Base-by-base conservation (phyloP, 2,329 filamentous ascomycete genomes). In the Rhynchosporium secalis region DNA sequence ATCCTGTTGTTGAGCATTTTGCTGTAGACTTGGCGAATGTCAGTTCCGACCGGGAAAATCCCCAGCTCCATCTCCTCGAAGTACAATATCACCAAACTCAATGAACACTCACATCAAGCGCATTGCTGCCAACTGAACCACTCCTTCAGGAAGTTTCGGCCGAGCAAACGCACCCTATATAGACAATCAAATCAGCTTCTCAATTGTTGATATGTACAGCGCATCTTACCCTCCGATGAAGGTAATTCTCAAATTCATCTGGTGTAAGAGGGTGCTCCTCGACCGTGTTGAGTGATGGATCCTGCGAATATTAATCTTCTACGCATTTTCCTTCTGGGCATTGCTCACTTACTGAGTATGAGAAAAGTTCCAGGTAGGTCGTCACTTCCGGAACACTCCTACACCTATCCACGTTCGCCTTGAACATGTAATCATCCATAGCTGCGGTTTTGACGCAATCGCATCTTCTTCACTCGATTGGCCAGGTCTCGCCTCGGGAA, bases 1-100 rank as follows among this genome's bases (percentile, higher is more conserved):
- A 61, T 87, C 81, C 12, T 78, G 77, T 55, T 87, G 75, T 61
- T 79, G 75, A 60, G 83, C 84, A 68, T 84, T 69, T 38, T 68
- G 64, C 46, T 72, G 70, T 3, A 72, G 62, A 36, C 68, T 69
- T 62, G 28, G 33, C 31, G 54, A 40, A 56, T 51, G 66, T 48
- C 66, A 60, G 40, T 40, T 60, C 41, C 28, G 46, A 8, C 47
- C 40, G 26, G 46, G 56, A 31, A 26, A 58, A 58, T 58, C n/a
- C 33, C 20, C 45, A 47, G 15, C 15, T 38, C 40, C 36, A 61
- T 58, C 41, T 28, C 41, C 38, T 36, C 33, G 2, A 20, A 20
- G 20, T 10, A n/a, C n/a, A n/a, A n/a, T n/a, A 36, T n/a, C 29
- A 31, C 15, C n/a, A 28, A 54, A 13, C 49, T 61, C 40, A 40